Evolutionary conservation across 2,329 filamentous ascomycete species (phyloP), one percentile per base, ranked within the genome.

Genomic region (Arthroderma uncinatum): DNA sequence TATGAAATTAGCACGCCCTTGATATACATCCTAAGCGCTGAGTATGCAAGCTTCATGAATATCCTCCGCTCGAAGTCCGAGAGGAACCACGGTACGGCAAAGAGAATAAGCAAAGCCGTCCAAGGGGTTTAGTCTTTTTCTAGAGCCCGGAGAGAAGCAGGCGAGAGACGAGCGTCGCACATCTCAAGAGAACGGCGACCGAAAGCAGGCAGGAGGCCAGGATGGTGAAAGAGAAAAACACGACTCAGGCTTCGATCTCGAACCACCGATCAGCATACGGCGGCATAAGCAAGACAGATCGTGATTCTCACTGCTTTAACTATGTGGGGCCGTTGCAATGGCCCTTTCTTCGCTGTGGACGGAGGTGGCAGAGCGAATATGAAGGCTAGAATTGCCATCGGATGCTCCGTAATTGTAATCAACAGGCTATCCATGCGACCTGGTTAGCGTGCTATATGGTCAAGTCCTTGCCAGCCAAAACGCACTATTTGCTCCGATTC

Each of bases 101-200:
- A n/a, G n/a, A n/a, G n/a, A n/a, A n/a, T n/a, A n/a, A n/a, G n/a
- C 36, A 39, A 16, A 25, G 19, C 19, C 42, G n/a, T 28, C 19
- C 42, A 30, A 30, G 21, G 42, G 42, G 14, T 48, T 48, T 48
- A 48, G 42, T 28, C 21, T 48, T 48, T 48, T 48, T 48, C 42
- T 48, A 48, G 42, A 48, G 42, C 42, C 42, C 23, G 42, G 23
- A 48, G 28, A 48, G 42, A 48, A 48, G 16, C 14, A 48, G 42
- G 21, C 12, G 42, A 48, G 14, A 30, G 7, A 21, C 42, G 21
- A 25, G 42, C 16, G 42, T 48, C 14, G 42, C 23, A 42, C 39
- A 19, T 30, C 42, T 48, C 23, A 48, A 48, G 28, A 25, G 42
- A 28, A 48, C 19, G 6, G 23, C 23, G 6, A 30, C 42, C 42